These are phyloP conservation scores for Magnusiomyces sp. DNA, from an alignment of 1,139 yeast genomes.

Conservation along the genomic window DNA sequence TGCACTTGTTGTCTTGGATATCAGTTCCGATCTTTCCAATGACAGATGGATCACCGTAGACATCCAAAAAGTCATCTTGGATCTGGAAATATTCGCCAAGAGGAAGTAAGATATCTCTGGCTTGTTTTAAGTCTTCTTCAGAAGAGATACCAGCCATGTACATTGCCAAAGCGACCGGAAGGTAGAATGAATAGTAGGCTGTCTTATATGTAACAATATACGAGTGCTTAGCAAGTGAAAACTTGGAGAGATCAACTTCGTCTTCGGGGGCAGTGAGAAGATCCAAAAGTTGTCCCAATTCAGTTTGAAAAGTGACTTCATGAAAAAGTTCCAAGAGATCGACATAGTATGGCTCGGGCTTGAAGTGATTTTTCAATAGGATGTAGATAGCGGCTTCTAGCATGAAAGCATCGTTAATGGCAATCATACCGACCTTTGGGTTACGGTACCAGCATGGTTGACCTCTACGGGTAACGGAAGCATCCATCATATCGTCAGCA, in stretches of 20 bases:
- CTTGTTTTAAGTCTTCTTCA: constrained; percentile 77
- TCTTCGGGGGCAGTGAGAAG: constrained; percentile 97
- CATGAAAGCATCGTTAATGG: constrained; percentile 96
- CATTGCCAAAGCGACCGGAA: constrained; percentile 97
- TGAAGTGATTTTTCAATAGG: constrained; percentile 82
- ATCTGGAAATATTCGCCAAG: constrained; percentile 98
- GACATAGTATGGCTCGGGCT: constrained; percentile 70
- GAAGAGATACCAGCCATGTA: constrained; percentile 72
- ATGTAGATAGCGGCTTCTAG: constrained; percentile 91
- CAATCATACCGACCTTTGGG: constrained; percentile 78
- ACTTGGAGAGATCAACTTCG: constrained; percentile 76
- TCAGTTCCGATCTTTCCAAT: constrained; percentile 99
- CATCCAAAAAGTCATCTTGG: constrained; percentile 94
- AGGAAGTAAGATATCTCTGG: constrained; percentile 78
- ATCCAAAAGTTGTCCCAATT: constrained; percentile 91
- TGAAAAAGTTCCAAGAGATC: constrained; percentile 83
- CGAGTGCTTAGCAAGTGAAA: constrained; percentile 82
- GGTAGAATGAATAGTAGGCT: constrained; percentile 93
- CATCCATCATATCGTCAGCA: constrained; percentile 99
- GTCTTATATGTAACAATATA: constrained; percentile 95
- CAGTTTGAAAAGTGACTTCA: constrained; percentile 90
- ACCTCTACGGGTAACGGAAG: constrained; percentile 93
- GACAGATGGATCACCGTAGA: constrained; percentile 95
- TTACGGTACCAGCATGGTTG: constrained; percentile 95
- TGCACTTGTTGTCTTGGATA: constrained; percentile 95